phyloP scores from a whole-genome alignment of 805 yeast species.

The Komagataella kurtzmanii region DNA sequence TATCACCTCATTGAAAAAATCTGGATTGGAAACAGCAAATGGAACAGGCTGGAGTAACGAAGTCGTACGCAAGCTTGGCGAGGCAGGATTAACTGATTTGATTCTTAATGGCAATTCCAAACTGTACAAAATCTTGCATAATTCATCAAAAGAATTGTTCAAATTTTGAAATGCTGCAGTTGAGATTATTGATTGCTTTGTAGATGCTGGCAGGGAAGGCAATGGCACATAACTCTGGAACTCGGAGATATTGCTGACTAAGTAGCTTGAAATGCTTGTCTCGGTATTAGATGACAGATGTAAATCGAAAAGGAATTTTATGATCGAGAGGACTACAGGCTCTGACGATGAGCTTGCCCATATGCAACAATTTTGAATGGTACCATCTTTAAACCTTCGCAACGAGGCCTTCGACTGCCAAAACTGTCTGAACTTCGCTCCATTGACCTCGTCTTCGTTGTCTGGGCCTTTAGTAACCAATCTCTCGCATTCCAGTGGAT shows the following conservation, averaged over 20 bases:
- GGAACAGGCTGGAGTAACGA: conserved; percentile 75
- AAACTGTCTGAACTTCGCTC: conserved; percentile 60
- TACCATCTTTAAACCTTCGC: conserved; percentile 87
- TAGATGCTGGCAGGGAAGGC: conserved; percentile 45
- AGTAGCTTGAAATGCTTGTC: conserved; percentile 18
- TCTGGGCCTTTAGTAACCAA: conserved; percentile 80
- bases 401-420: conserved; percentile 86
- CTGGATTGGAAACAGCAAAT: conserved; percentile 60
- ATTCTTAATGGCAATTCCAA: conserved; percentile 58
- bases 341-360: conserved; percentile 53
- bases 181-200: conserved; percentile 33
- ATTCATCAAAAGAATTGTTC: conserved; percentile 35
- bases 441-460: conserved; percentile 41
- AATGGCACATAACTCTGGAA: conserved; percentile 43
- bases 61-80: conserved; percentile 64
- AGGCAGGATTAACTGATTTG: conserved; percentile 59
- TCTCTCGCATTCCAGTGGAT: conserved; percentile 65
- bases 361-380: conserved; percentile 80
- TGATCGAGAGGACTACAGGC: conserved; percentile 53
- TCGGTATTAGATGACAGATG: conserved; percentile 40
- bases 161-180: conserved; percentile 27
- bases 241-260: conserved; percentile 13
- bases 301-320: conserved; percentile 44
- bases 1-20: conserved; percentile 68
- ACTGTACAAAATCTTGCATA: conserved; percentile 31